Percentiles rank a stretch among this genome's conserved stretches.
Evolutionary conservation across 768 basidiomycete species (phyloP).

Genomic region (Tulasnella sp.): DNA sequence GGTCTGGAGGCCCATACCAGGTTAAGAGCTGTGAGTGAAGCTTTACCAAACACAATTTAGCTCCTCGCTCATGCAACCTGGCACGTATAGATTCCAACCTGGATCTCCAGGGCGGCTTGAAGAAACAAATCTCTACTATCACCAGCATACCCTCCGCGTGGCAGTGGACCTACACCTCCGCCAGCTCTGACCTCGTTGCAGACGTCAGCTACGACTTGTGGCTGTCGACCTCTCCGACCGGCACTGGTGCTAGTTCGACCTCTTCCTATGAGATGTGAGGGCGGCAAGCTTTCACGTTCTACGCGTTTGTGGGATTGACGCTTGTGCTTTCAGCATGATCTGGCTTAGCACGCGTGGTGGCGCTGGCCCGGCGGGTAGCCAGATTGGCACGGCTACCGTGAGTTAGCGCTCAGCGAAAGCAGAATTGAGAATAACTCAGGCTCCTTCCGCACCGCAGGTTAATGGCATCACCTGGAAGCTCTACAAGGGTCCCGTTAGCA

Average conservation of each 20-base stretch:
- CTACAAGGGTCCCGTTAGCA: neutral
- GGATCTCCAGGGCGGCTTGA: slow-evolving; percentile 12
- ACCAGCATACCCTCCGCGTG: neutral
- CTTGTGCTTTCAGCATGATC: slow-evolving; percentile 7
- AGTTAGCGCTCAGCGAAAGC: neutral
- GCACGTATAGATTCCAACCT: neutral
- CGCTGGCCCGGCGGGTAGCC: slow-evolving; percentile 9
- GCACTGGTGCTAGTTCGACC: neutral
- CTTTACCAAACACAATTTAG: neutral
- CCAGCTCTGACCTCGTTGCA: slow-evolving; percentile 11
- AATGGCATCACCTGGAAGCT: slow-evolving; percentile 13
- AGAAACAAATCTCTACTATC: neutral
- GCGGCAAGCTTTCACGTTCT: neutral
- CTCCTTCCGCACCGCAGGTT: neutral
- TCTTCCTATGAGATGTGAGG: slow-evolving; percentile 14
- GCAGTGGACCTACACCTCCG: slow-evolving; percentile 3
- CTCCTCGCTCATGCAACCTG: neutral
- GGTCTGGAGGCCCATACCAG: slow-evolving; percentile 16
- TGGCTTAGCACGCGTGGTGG: slow-evolving; percentile 17
- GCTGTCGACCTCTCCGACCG: slow-evolving; percentile 2
- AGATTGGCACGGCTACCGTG: slow-evolving; percentile 14
- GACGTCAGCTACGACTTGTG: slow-evolving; percentile 16
- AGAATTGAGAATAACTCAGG: neutral
- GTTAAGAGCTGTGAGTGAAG: slow-evolving; percentile 7
- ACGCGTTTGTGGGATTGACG: neutral